Evolutionary conservation across 805 yeast species (phyloP).

Genomic region (Dipodascus geniculatus): DNA sequence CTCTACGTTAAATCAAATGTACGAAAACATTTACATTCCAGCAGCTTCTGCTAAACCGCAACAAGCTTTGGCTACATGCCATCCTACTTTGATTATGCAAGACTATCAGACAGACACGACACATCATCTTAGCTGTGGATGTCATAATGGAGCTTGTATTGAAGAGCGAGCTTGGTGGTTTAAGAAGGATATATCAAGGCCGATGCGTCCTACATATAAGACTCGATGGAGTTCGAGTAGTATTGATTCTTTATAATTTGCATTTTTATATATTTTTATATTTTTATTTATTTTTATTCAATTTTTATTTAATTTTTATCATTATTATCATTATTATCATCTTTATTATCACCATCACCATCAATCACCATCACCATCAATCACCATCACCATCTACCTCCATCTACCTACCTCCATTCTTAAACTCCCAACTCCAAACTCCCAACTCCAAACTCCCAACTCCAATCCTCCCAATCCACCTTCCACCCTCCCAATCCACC

Average conservation of each 20-base stretch:
- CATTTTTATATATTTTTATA: neutral
- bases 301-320: neutral
- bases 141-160: constrained; percentile 27
- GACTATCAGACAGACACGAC: constrained; percentile 42
- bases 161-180: constrained; percentile 30
- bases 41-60: constrained; percentile 18
- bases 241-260: neutral
- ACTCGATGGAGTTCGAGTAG: neutral
- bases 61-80: constrained; percentile 35
- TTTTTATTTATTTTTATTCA: neutral
- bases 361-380: too few species aligned
- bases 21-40: constrained; percentile 40
- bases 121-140: constrained; percentile 22
- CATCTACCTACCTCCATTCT: too few species aligned
- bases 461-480: neutral
- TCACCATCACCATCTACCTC: too few species aligned
- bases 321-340: neutral
- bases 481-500: neutral
- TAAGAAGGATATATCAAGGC: constrained; percentile 8
- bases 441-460: neutral
- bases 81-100: constrained; percentile 47
- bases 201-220: neutral
- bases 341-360: too few species aligned
- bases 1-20: constrained; percentile 26
- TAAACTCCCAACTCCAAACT: too few species aligned